Conservation (phyloP, 331 rosid species). For the Prunus yedoensis region DNA sequence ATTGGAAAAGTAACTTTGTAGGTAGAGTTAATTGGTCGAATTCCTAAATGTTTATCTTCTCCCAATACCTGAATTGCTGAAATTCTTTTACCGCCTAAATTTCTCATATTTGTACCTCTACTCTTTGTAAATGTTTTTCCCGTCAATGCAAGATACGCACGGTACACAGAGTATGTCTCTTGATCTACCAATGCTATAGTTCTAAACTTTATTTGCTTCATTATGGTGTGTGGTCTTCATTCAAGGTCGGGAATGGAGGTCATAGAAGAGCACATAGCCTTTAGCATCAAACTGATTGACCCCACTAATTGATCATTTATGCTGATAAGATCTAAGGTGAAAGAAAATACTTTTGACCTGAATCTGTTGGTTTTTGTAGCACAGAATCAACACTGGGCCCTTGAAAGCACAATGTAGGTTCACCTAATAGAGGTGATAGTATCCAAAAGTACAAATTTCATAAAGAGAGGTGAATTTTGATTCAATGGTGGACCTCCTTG, state of each 20-base stretch:
- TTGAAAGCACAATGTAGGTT: conserved; percentile 8
- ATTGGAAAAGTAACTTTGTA: neutral
- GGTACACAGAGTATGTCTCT: neutral
- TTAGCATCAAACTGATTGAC: conserved; percentile 8
- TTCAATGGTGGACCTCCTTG: neutral
- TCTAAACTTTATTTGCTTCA: neutral
- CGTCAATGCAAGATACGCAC: neutral
- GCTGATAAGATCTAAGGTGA: conserved; percentile 4
- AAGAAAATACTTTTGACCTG: conserved; percentile 7
- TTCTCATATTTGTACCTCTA: neutral
- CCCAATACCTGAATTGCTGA: neutral
- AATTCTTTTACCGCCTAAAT: neutral
- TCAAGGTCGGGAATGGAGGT: conserved; percentile 4
- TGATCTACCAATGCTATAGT: neutral
- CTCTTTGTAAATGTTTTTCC: neutral
- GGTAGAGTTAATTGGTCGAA: neutral
- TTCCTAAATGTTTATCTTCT: neutral
- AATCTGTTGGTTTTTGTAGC: conserved; percentile 8
- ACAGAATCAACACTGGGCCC: conserved; percentile 2
- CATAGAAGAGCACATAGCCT: neutral
- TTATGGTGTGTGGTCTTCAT: conserved; percentile 10
- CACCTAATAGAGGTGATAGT: conserved; percentile 19
- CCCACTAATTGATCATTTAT: conserved; percentile 6
- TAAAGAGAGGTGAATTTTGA: conserved; percentile 18
- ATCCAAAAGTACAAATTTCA: conserved; percentile 19